Evolutionary conservation across 2,329 filamentous ascomycete species (phyloP).

Genomic region (Aspergillus transmontanensis): DNA sequence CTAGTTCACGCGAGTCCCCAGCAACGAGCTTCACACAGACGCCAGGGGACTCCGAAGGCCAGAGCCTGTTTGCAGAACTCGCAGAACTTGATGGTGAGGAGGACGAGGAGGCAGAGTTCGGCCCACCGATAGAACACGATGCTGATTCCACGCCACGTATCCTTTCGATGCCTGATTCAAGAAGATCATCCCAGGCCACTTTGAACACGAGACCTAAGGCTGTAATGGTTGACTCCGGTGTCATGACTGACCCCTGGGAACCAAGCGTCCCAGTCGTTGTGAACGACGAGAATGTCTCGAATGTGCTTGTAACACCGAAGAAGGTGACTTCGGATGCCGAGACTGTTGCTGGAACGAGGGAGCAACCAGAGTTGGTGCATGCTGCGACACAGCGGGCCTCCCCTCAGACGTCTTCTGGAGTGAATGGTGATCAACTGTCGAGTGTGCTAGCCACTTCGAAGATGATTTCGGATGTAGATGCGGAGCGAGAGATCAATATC

Average conservation of each 20-base stretch:
- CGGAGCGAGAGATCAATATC: constrained; percentile 18
- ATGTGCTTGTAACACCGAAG: constrained; percentile 26
- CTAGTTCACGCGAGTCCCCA: constrained; percentile 54
- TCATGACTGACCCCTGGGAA: constrained; percentile 65
- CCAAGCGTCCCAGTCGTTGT: constrained; percentile 33
- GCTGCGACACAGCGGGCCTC: constrained; percentile 49
- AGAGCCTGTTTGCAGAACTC: constrained; percentile 90
- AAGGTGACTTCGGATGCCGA: constrained; percentile 20
- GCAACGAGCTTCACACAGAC: constrained; percentile 54
- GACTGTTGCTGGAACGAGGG: constrained; percentile 18
- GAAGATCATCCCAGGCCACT: constrained; percentile 34
- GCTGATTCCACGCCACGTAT: constrained; percentile 44
- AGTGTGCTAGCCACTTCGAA: constrained; percentile 44
- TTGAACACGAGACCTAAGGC: constrained; percentile 29
- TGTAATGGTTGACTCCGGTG: constrained; percentile 61
- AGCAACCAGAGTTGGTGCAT: constrained; percentile 35
- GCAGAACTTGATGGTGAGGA: constrained; percentile 73
- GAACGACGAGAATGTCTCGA: constrained; percentile 19
- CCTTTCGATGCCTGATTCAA: constrained; percentile 29
- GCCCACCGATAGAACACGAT: constrained; percentile 40
- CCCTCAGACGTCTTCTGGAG: constrained; percentile 25
- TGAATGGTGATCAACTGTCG: constrained; percentile 29
- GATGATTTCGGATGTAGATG: constrained; percentile 39
- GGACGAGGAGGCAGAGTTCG: constrained; percentile 67
- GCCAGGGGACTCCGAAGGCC: constrained; percentile 56